A percentile compares a stretch with the other conserved stretches of the same genome.
phyloP scores from a whole-genome alignment of 495 filamentous ascomycete genomes.

The Neurospora discreta region DNA sequence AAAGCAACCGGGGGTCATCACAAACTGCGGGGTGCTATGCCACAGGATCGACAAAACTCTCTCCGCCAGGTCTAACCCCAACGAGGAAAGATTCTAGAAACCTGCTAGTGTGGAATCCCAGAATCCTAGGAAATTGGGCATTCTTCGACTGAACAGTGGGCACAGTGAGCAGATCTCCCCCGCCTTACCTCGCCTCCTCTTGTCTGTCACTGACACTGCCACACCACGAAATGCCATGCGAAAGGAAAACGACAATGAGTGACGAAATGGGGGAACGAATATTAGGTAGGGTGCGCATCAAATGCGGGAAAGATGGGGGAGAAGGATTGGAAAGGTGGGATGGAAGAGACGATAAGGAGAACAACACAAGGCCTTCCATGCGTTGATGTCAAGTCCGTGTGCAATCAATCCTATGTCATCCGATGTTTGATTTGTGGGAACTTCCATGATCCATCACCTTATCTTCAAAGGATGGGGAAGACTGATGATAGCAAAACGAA shows the following conservation, averaged over 20 bases:
- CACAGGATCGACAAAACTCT: neutral
- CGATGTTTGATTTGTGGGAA: neutral
- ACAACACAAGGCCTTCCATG: neutral
- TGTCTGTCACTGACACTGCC: neutral
- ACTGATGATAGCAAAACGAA: neutral
- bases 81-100: neutral
- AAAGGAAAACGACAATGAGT: neutral
- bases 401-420: neutral
- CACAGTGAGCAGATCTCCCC: neutral
- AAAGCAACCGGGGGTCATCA: neutral
- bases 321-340: neutral
- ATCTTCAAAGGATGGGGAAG: neutral
- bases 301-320: neutral
- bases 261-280: neutral
- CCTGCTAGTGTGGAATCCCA: neutral
- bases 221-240: neutral
- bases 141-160: neutral
- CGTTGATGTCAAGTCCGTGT: neutral
- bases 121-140: neutral
- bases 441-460: neutral
- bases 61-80: neutral
- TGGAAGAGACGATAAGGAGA: neutral
- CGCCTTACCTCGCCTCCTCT: neutral
- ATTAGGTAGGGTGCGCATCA: neutral
- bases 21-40: neutral